These are phyloP conservation scores for Heliamphora pulchella DNA, from an alignment of 179 eudicot genomes.

Conservation along the genomic window DNA sequence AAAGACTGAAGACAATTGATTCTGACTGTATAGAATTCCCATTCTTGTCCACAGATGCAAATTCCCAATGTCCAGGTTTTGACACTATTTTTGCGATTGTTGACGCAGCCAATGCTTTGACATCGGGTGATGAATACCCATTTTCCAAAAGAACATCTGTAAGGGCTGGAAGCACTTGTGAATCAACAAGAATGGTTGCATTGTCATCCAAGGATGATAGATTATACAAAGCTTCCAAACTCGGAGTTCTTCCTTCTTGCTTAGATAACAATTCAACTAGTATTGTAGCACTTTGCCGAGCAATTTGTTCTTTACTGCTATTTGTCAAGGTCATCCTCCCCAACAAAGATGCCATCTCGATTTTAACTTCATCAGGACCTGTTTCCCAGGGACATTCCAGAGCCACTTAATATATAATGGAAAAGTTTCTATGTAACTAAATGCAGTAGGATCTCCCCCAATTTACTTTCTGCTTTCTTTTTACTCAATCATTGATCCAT, in stretches of 20 bases:
- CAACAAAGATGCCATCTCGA: constrained; percentile 46
- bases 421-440: background rate
- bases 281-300: constrained; percentile 42
- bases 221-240: constrained; percentile 48
- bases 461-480: background rate
- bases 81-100: constrained; percentile 50
- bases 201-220: constrained; percentile 58
- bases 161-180: constrained; percentile 48
- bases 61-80: constrained; percentile 65
- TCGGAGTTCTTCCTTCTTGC: constrained; percentile 38
- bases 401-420: background rate
- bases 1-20: constrained; percentile 30
- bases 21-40: constrained; percentile 48
- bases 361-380: constrained; percentile 43
- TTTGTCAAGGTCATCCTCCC: constrained; percentile 62
- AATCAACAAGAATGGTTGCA: constrained; percentile 53
- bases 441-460: background rate
- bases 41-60: constrained; percentile 42
- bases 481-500: background rate
- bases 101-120: constrained; percentile 45
- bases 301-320: constrained; percentile 48
- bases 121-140: constrained; percentile 28
- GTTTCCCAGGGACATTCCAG: constrained; percentile 18
- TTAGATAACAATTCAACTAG: constrained; percentile 46
- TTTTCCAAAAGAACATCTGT: constrained; percentile 37